Conservation (phyloP, 768 basidiomycete species). For the Leccinum variicolor region DNA sequence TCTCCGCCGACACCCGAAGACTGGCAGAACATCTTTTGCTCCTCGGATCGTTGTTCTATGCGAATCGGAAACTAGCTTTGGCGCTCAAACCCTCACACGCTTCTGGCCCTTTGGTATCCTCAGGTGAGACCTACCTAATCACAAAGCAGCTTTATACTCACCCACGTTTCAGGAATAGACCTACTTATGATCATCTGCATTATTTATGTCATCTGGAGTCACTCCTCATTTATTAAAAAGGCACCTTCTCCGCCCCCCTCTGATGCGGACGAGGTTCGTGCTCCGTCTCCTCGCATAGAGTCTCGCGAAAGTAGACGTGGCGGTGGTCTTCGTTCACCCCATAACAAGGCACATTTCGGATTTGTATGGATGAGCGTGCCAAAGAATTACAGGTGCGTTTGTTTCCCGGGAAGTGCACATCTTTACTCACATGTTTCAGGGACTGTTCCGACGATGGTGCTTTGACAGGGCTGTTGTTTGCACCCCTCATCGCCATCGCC, state of each 20-base stretch:
- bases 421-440: slow-evolving; percentile 38
- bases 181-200: slow-evolving; percentile 51
- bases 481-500: slow-evolving; percentile 73
- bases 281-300: slow-evolving; percentile 46
- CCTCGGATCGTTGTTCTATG: slow-evolving; percentile 57
- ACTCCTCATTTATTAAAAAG: slow-evolving; percentile 43
- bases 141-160: slow-evolving; percentile 3
- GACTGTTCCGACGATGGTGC: slow-evolving; percentile 84
- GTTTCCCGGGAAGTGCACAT: neutral
- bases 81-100: slow-evolving; percentile 10
- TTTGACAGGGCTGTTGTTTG: slow-evolving; percentile 78
- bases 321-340: slow-evolving; percentile 20
- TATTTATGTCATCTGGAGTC: slow-evolving; percentile 61
- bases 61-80: slow-evolving; percentile 39
- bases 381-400: slow-evolving; percentile 73
- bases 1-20: slow-evolving; percentile 60
- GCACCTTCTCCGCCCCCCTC: slow-evolving; percentile 10
- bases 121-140: slow-evolving; percentile 39
- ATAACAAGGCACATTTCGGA: slow-evolving; percentile 53
- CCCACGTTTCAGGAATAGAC: slow-evolving; percentile 48
- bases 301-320: slow-evolving; percentile 44
- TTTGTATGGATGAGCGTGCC: slow-evolving; percentile 91
- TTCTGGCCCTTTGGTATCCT: slow-evolving; percentile 44
- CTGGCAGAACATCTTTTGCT: slow-evolving; percentile 65
- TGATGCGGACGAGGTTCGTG: slow-evolving; percentile 17